Evolutionary conservation across 805 yeast species (phyloP), one percentile per base, ranked within the genome.

Genomic region (Candida adriatica): DNA sequence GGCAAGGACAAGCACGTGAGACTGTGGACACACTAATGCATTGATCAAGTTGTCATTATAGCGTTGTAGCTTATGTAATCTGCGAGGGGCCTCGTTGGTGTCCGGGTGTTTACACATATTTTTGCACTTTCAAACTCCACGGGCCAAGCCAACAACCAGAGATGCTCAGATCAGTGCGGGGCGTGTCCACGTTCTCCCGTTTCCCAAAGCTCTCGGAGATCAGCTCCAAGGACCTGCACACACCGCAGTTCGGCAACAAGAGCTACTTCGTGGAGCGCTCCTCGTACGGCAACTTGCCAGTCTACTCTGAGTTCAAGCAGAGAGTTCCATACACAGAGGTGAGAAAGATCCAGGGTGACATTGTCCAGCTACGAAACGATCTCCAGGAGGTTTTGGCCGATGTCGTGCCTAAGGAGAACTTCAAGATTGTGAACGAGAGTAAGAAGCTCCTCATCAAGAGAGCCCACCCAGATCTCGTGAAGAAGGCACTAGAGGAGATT

Each of bases 1-100:
- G 97, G 98, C 31, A 88, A 87, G 53, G 98, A 92, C 56, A 92
- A 88, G 57, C 81, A 81, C 69, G 87, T 92, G 16, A 70, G 96
- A 49, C 63, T 92, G 37, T 92, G 98, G 98, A 75, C 92, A n/a
- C 85, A 79, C 51, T 79, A 32, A 31, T 14, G n/a, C n/a, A n/a
- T n/a, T n/a, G n/a, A n/a, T n/a, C n/a, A n/a, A n/a, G n/a, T n/a
- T n/a, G n/a, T n/a, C n/a, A n/a, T n/a, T n/a, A n/a, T n/a, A n/a
- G n/a, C n/a, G n/a, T n/a, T n/a, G n/a, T n/a, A n/a, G n/a, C n/a
- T n/a, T n/a, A n/a, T n/a, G n/a, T n/a, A n/a, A n/a, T n/a, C n/a
- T n/a, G n/a, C n/a, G n/a, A n/a, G n/a, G n/a, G n/a, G n/a, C n/a
- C n/a, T n/a, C n/a, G n/a, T n/a, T n/a, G n/a, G n/a, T n/a, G n/a